These are phyloP conservation scores for Kregervanrija fluxuum DNA, from an alignment of 805 yeast species.

Conservation along the genomic window DNA sequence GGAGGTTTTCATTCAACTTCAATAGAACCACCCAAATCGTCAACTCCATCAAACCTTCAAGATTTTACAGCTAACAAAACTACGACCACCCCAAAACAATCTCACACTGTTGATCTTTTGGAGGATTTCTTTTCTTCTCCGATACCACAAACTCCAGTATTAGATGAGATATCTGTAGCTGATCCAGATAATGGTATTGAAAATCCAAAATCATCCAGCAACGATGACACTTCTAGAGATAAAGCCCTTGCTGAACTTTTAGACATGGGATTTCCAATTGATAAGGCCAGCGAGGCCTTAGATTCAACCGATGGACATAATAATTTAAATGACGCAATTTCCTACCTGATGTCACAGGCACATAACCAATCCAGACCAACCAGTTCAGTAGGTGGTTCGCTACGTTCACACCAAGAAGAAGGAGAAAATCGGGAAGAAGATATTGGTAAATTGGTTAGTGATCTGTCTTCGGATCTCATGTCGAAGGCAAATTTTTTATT, in stretches of 20 bases:
- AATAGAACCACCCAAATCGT: no score
- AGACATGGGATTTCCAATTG: conserved; percentile 73
- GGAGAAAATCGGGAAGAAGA: conserved; percentile 22
- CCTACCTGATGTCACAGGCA: conserved; percentile 54
- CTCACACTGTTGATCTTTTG: conserved; percentile 3
- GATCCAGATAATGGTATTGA: no score
- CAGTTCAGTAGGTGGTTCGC: background rate
- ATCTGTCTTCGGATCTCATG: conserved; percentile 47
- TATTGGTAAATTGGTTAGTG: conserved; percentile 37
- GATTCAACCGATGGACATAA: conserved; percentile 42
- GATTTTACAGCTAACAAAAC: no score
- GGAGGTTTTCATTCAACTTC: no score
- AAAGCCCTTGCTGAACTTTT: conserved; percentile 57
- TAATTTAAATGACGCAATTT: conserved; percentile 60
- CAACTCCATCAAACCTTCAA: no score
- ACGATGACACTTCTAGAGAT: conserved; percentile 27
- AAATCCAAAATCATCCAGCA: background rate
- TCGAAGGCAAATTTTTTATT: conserved; percentile 54
- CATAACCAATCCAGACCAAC: conserved; percentile 28
- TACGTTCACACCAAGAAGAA: background rate
- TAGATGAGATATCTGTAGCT: no score
- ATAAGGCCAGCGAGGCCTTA: conserved; percentile 55
- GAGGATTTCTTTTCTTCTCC: conserved; percentile 7
- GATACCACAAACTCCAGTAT: background rate
- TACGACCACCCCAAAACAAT: background rate